A percentile compares a stretch with the other conserved stretches of the same genome.
phyloP scores from a whole-genome alignment of 352 stramenopile genomes.

The Blastocystis sp. region DNA sequence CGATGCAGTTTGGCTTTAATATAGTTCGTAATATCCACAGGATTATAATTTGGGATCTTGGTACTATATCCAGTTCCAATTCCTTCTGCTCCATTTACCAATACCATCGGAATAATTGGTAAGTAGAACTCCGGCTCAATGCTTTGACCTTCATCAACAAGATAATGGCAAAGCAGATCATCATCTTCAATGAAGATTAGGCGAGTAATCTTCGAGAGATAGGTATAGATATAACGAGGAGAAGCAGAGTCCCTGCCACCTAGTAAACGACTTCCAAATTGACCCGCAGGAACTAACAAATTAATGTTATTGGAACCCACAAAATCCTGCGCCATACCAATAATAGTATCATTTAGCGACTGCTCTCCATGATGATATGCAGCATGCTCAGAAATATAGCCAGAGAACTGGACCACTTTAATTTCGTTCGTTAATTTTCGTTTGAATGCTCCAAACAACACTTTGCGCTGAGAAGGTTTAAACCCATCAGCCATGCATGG shows the following conservation, averaged over 20 bases:
- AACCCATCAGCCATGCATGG: constrained; percentile 89
- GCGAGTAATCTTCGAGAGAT: constrained; percentile 76
- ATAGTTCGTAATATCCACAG: constrained; percentile 75
- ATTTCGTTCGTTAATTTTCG: constrained; percentile 85
- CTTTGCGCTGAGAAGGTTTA: constrained; percentile 96
- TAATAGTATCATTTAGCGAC: constrained; percentile 85
- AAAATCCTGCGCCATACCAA: constrained; percentile 96
- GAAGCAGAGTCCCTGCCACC: constrained; percentile 89
- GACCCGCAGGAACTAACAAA: constrained; percentile 84
- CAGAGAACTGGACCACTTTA: constrained; percentile 65
- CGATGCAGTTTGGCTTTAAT: constrained; percentile 65
- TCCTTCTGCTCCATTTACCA: constrained; percentile 90
- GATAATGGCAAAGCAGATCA: constrained; percentile 79
- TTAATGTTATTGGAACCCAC: constrained; percentile 96
- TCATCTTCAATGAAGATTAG: constrained; percentile 79
- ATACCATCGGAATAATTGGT: constrained; percentile 89
- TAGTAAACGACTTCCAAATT: constrained; percentile 91
- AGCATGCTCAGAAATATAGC: constrained; percentile 92
- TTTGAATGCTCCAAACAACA: constrained; percentile 95
- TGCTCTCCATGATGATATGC: constrained; percentile 95
- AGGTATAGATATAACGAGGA: constrained; percentile 87
- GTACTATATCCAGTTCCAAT: constrained; percentile 92
- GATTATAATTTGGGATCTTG: constrained; percentile 83
- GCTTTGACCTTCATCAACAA: constrained; percentile 81
- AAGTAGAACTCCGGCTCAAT: constrained; percentile 85